These are phyloP conservation scores for Daldinia vernicosa DNA, from an alignment of 495 filamentous ascomycete species.

Conservation along the genomic window DNA sequence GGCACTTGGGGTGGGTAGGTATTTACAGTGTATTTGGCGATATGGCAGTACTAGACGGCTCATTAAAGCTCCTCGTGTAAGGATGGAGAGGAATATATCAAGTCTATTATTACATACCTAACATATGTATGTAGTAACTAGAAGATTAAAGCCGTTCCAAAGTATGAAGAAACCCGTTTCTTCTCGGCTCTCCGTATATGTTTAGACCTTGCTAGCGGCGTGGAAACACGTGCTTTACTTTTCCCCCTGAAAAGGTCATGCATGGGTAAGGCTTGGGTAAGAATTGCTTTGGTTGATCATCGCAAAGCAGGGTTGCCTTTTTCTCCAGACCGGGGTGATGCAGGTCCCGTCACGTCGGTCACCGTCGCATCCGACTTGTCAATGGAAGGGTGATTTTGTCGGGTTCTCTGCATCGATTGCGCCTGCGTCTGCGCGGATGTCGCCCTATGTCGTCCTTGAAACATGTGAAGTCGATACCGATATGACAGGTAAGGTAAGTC, in stretches of 20 bases:
- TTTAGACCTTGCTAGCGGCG: slow-evolving; percentile 22
- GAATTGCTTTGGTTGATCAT: slow-evolving; percentile 25
- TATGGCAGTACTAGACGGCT: slow-evolving; percentile 20
- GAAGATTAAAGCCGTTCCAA: slow-evolving; percentile 30
- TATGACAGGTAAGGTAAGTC: slow-evolving; percentile 8
- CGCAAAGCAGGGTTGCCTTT: slow-evolving; percentile 2
- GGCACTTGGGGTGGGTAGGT: too few species aligned
- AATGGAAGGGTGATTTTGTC: slow-evolving; percentile 32
- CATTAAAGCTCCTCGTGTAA: slow-evolving; percentile 20
- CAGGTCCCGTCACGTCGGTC: slow-evolving; percentile 35
- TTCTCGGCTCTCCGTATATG: slow-evolving; percentile 9
- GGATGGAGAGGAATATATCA: slow-evolving; percentile 20
- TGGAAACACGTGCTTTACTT: slow-evolving; percentile 35
- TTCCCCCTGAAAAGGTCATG: slow-evolving; percentile 5
- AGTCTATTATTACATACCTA: not conserved
- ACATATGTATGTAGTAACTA: not conserved
- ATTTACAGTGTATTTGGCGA: not conserved
- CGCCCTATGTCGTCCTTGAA: slow-evolving; percentile 11
- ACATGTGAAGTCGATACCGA: slow-evolving; percentile 37
- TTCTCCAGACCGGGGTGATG: slow-evolving; percentile 28
- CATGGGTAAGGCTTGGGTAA: slow-evolving; percentile 1
- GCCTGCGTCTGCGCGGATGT: slow-evolving; percentile 24
- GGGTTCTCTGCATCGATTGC: slow-evolving; percentile 25
- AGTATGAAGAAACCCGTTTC: slow-evolving; percentile 29
- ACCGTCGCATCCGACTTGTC: slow-evolving; percentile 37